These are phyloP conservation scores for Aspergillus olivimuriae DNA, from an alignment of 495 filamentous ascomycete genomes.

Conservation along the genomic window DNA sequence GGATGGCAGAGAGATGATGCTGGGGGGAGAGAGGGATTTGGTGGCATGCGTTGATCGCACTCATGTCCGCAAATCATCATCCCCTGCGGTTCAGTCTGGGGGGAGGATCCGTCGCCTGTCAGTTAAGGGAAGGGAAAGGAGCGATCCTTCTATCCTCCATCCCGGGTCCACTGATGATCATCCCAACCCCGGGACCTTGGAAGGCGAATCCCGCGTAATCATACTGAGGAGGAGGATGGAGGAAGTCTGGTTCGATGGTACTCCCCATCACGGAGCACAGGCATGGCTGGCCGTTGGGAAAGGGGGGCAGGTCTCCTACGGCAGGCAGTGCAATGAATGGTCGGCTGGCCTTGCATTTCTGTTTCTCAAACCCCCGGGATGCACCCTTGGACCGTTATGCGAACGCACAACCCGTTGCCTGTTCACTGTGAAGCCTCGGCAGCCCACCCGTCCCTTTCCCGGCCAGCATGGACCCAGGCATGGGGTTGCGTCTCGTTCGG, in stretches of 20 bases:
- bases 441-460: background rate
- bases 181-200: background rate
- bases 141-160: background rate
- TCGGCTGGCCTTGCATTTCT: too few relatives aligned
- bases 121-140: background rate
- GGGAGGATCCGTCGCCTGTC: background rate
- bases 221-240: background rate
- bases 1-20: too few relatives aligned
- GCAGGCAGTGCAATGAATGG: too few relatives aligned
- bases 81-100: background rate
- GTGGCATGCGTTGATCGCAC: background rate
- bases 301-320: too few relatives aligned
- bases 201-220: background rate
- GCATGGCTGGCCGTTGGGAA: too few relatives aligned
- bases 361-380: too few relatives aligned
- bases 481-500: background rate
- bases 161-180: background rate
- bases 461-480: background rate
- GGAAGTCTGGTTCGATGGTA: too few relatives aligned
- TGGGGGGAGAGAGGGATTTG: too few relatives aligned
- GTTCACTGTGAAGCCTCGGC: background rate
- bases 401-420: too few relatives aligned
- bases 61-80: background rate
- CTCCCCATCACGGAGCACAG: too few relatives aligned
- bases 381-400: too few relatives aligned